phyloP scores from a whole-genome alignment of 352 stramenopile species.

The Phytophthora cactorum region DNA sequence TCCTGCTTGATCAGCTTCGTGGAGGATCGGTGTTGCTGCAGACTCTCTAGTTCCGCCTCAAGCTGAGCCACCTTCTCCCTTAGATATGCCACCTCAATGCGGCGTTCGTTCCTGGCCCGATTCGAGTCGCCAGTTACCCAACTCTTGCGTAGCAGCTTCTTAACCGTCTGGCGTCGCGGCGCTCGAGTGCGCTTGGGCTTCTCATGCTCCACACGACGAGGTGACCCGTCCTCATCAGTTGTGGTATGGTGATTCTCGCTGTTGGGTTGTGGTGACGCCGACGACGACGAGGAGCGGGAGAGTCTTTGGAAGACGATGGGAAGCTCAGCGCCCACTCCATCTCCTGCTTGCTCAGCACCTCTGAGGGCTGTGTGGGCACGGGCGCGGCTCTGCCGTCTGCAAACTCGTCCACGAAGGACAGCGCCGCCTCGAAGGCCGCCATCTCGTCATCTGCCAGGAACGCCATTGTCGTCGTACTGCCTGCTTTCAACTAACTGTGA shows the following conservation, averaged over 20 bases:
- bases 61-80: slow-evolving; percentile 44
- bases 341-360: slow-evolving; percentile 31
- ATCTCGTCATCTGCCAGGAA: slow-evolving; percentile 45
- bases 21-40: slow-evolving; percentile 27
- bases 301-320: slow-evolving; percentile 2
- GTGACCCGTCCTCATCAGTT: slow-evolving; percentile 34
- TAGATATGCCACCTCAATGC: slow-evolving; percentile 51
- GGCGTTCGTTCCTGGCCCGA: slow-evolving; percentile 44
- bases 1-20: slow-evolving; percentile 34
- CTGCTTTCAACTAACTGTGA: neutral
- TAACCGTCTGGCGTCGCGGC: slow-evolving; percentile 27
- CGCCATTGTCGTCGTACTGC: slow-evolving; percentile 18
- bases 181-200: slow-evolving; percentile 28
- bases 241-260: slow-evolving; percentile 34
- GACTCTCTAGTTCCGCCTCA: slow-evolving; percentile 32
- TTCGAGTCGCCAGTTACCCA: slow-evolving; percentile 43
- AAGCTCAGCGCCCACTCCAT: slow-evolving; percentile 35
- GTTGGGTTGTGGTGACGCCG: slow-evolving; percentile 24
- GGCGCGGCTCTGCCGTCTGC: neutral
- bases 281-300: slow-evolving; percentile 18
- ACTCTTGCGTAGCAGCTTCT: slow-evolving; percentile 43
- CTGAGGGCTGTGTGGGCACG: neutral
- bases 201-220: slow-evolving; percentile 14
- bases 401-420: slow-evolving; percentile 48
- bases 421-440: slow-evolving; percentile 35